A percentile compares a stretch with the other conserved stretches of the same genome.
These are phyloP conservation scores for Kwoniella dejecticola DNA, from an alignment of 768 basidiomycete genomes.

Conservation along the genomic window DNA sequence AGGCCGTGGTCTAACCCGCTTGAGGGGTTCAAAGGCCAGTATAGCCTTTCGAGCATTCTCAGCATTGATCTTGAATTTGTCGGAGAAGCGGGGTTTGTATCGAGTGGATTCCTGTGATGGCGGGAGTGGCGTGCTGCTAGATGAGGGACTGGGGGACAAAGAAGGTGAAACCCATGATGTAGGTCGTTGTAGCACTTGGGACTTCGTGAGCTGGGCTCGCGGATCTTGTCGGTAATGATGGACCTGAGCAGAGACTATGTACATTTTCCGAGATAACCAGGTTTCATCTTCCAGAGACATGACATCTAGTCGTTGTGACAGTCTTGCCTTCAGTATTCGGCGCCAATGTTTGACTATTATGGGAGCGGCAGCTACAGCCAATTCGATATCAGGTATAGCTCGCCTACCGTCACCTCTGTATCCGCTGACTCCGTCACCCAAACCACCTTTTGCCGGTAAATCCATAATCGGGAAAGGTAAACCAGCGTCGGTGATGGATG, in stretches of 20 bases:
- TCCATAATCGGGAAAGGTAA: slow-evolving; percentile 23
- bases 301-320: slow-evolving; percentile 8
- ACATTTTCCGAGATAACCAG: slow-evolving; percentile 21
- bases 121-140: too few relatives aligned
- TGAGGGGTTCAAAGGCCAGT: slow-evolving; percentile 4
- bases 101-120: neutral
- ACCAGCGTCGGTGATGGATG: slow-evolving; percentile 31
- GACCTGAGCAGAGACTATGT: slow-evolving; percentile 9
- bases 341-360: slow-evolving; percentile 32
- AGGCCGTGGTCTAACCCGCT: neutral
- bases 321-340: slow-evolving; percentile 19
- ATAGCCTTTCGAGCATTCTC: slow-evolving; percentile 8
- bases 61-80: neutral
- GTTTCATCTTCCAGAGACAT: slow-evolving; percentile 26
- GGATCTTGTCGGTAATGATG: slow-evolving; percentile 13
- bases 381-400: slow-evolving; percentile 31
- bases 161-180: neutral
- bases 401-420: slow-evolving; percentile 34
- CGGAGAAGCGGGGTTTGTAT: slow-evolving; percentile 1
- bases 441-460: slow-evolving; percentile 15
- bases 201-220: neutral
- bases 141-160: too few relatives aligned
- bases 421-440: slow-evolving; percentile 29
- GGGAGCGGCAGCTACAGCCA: slow-evolving; percentile 19
- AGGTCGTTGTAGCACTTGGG: neutral